Conservation (phyloP, 1,284 basidiomycete species). For the Stygiomarasmius scandens region DNA sequence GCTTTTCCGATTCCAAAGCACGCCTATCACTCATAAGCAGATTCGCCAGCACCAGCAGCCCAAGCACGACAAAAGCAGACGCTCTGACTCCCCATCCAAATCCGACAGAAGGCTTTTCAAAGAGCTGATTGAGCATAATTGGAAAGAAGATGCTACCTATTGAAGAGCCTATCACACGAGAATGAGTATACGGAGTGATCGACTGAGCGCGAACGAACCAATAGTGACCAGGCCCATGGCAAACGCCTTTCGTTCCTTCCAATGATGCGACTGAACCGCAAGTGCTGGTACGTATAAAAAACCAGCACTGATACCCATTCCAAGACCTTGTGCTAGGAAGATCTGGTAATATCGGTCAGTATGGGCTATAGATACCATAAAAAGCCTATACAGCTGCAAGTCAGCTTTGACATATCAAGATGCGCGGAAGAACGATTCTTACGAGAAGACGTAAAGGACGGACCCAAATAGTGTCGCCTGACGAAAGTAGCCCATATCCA, state of each 20-base stretch:
- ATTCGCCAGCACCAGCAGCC: conserved; percentile 23
- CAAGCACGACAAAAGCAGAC: conserved; percentile 22
- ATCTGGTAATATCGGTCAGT: conserved; percentile 24
- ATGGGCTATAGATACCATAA: conserved; percentile 26
- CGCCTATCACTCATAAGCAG: conserved; percentile 26
- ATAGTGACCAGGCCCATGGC: conserved; percentile 40
- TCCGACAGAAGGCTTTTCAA: conserved; percentile 27
- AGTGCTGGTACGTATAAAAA: conserved; percentile 36
- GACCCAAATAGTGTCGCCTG: not conserved
- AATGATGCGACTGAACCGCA: conserved; percentile 36
- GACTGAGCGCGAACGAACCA: too few species aligned
- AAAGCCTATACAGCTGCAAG: conserved; percentile 15
- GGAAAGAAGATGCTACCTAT: conserved; percentile 37
- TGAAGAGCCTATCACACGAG: conserved; percentile 28
- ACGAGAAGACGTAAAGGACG: conserved; percentile 21
- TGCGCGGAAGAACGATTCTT: too few species aligned
- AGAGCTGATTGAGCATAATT: conserved; percentile 40
- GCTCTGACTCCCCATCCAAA: conserved; percentile 35
- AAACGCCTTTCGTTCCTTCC: conserved; percentile 30
- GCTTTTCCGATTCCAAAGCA: conserved; percentile 7
- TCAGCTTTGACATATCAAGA: too few species aligned
- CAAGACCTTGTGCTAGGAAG: conserved; percentile 35
- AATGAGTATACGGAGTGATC: too few species aligned
- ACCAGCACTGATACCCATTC: conserved; percentile 36
- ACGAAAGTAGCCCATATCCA: conserved; percentile 5